Conservation (phyloP, 2,329 filamentous ascomycete genomes). For the Arthrinium phaeospermum region DNA sequence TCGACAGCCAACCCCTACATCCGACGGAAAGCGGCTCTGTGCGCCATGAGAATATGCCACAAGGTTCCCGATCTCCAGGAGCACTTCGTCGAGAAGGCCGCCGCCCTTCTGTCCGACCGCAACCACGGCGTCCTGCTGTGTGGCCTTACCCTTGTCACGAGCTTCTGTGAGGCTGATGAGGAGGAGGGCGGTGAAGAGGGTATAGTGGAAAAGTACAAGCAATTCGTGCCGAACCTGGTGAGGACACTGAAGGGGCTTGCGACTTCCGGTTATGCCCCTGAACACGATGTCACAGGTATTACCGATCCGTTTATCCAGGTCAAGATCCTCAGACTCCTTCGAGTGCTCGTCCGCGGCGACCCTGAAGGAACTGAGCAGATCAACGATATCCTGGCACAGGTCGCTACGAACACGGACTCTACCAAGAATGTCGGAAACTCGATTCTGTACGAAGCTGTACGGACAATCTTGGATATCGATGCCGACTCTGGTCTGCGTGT, state of each 20-base stretch:
- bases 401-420: constrained; percentile 96
- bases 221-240: constrained; percentile 83
- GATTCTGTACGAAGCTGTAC: constrained; percentile 95
- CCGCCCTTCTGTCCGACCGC: constrained; percentile 84
- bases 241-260: constrained; percentile 91
- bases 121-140: constrained; percentile 96
- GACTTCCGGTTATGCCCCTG: constrained; percentile 93
- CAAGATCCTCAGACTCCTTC: constrained; percentile 87
- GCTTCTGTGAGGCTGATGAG: constrained; percentile 93
- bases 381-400: constrained; percentile 96
- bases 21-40: constrained; percentile 94
- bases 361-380: constrained; percentile 91
- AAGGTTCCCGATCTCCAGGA: constrained; percentile 98
- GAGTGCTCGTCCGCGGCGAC: constrained; percentile 87
- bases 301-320: constrained; percentile 98
- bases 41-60: constrained; percentile 97
- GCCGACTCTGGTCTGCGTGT: constrained; percentile 94
- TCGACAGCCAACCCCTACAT: constrained; percentile 98
- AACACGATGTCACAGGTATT: constrained; percentile 97
- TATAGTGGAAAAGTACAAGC: constrained; percentile 88
- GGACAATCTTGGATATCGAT: constrained; percentile 97
- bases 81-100: constrained; percentile 94
- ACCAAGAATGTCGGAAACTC: constrained; percentile 99
- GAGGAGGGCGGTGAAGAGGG: constrained; percentile 89
- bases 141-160: constrained; percentile 87